Evolutionary conservation across 768 basidiomycete species (phyloP), one percentile per base, ranked within the genome.

Genomic region (Vishniacozyma victoriae): DNA sequence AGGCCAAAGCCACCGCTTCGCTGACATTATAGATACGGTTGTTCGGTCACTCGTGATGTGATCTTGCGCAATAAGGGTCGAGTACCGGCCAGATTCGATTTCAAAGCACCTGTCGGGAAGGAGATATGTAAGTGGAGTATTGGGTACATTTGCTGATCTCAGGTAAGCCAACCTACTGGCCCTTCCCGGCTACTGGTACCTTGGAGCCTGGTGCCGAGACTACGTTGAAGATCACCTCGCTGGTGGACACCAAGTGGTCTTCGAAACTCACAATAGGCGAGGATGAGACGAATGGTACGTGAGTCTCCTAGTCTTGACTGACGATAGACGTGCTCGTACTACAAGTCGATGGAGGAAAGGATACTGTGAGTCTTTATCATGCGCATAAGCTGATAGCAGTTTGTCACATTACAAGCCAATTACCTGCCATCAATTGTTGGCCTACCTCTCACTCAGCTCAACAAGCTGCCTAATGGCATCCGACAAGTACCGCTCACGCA

Each of bases 91-190:
- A 39, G 39, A 2, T 67, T 49, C 51, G 44, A 35, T 19, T 67
- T 67, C 54, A 50, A 54, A 24, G 39, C 59, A 3, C 61, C 64
- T 15, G 43, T 51, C 13, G 61, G 52, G 35, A 53, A 59, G 40
- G 43, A 56, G 4, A 59, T 62, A 13, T 62, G 64, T 63, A 33
- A 47, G 64, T 23, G 29, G 14, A 11, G 14, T 18, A 26, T 44
- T 12, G 16, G 37, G 50, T 20, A 48, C 31, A 15, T n/a, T 14
- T 24, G 4, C 7, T 24, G 15, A 24, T 3, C 22, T 15, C 41
- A 67, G 64, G 64, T 40, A 67, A 62, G 39, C 44, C 53, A 3
- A 59, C 53, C 45, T 51, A 56, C 7, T 60, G 54, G 55, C 53
- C 56, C 1, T 49, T 60, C 31, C 64, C 64, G 5, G 35, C 55